Evolutionary conservation across 345 rosid species (phyloP).

Genomic region (Raphanus raphanistrum): DNA sequence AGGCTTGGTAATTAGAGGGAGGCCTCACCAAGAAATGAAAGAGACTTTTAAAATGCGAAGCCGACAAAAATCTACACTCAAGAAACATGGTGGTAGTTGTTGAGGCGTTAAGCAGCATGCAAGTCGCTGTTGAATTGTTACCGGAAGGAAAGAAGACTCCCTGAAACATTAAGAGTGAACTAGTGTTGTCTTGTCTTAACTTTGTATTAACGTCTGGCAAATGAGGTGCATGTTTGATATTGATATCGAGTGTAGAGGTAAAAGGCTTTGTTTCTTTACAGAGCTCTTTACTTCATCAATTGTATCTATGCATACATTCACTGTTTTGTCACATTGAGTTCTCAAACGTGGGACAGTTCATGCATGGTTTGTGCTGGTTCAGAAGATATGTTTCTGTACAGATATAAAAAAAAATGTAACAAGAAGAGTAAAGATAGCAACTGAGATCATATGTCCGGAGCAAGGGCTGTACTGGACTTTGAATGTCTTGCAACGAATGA

Average conservation of each 20-base stretch:
- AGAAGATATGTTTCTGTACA: constrained; percentile 26
- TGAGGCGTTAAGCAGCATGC: neutral
- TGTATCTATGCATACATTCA: neutral
- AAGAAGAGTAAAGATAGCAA: neutral
- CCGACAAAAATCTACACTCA: neutral
- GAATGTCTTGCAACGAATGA: constrained; percentile 70
- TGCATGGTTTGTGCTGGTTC: constrained; percentile 1
- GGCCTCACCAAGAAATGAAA: neutral
- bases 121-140: neutral
- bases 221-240: neutral
- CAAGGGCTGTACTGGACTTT: neutral
- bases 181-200: neutral
- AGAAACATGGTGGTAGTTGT: neutral
- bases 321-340: neutral
- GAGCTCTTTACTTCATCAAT: neutral
- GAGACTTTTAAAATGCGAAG: neutral
- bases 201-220: neutral
- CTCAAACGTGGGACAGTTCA: constrained; percentile 7
- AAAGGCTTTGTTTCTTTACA: neutral
- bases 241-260: neutral
- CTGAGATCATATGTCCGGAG: constrained; percentile 1
- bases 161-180: neutral
- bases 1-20: neutral
- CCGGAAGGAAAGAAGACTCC: neutral
- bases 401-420: neutral